Conservation (phyloP, 257 asterid species). For the Knoxia roxburghii region DNA sequence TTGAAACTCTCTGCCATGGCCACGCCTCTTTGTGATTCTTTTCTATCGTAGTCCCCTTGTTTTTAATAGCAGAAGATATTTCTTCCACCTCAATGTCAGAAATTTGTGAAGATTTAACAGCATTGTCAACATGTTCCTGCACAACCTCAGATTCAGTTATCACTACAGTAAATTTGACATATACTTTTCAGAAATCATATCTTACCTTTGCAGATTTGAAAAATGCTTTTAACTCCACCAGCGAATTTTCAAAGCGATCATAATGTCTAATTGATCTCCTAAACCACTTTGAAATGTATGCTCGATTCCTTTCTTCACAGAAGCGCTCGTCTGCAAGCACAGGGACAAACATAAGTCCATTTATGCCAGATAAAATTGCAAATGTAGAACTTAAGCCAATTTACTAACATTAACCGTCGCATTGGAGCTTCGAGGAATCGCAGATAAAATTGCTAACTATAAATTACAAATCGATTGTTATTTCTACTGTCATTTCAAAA, state of each 20-base stretch:
- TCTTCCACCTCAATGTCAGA: constrained; percentile 32
- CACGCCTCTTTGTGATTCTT: constrained; percentile 26
- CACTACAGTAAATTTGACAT: background rate
- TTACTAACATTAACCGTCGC: background rate
- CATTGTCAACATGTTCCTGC: constrained; percentile 54
- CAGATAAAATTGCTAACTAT: background rate
- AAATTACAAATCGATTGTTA: background rate
- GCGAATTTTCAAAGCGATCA: constrained; percentile 56
- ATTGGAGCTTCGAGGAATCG: background rate
- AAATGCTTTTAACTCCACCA: constrained; percentile 64
- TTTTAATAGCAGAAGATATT: constrained; percentile 27
- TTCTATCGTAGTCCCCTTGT: constrained; percentile 22
- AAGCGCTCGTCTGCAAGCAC: constrained; percentile 79
- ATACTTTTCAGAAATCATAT: background rate
- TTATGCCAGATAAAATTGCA: no score
- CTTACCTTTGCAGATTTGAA: constrained; percentile 71
- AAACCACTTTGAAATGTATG: constrained; percentile 87
- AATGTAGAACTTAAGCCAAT: no score
- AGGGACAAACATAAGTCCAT: no score
- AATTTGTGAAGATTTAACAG: constrained; percentile 30
- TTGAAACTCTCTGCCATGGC: constrained; percentile 26
- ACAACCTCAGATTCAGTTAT: constrained; percentile 4
- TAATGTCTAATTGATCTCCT: constrained; percentile 74
- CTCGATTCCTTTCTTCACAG: constrained; percentile 65
- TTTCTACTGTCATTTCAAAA: background rate